These are phyloP conservation scores for Termitomyces sp. DNA, from an alignment of 768 basidiomycete genomes.

Conservation along the genomic window DNA sequence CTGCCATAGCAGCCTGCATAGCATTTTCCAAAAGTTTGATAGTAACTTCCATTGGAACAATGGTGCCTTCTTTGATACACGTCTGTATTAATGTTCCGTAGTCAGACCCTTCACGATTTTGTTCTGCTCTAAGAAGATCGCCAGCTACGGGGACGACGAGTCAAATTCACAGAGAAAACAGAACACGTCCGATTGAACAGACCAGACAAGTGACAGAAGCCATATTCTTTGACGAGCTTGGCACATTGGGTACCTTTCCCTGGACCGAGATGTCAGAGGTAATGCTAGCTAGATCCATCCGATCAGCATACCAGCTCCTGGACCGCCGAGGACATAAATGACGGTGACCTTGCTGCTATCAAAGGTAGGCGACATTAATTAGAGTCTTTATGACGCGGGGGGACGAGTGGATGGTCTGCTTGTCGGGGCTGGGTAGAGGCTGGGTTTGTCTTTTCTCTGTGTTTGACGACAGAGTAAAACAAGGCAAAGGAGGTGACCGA, in stretches of 20 bases:
- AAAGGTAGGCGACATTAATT: constrained; percentile 48
- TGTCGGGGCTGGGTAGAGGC: constrained; percentile 57
- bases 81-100: constrained; percentile 82
- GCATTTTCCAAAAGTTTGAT: constrained; percentile 93
- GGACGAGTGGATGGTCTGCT: constrained; percentile 61
- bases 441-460: constrained; percentile 51
- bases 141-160: constrained; percentile 55
- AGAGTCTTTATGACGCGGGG: constrained; percentile 44
- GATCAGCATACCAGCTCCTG: constrained; percentile 71
- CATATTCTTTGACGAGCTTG: constrained; percentile 75
- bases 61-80: constrained; percentile 86
- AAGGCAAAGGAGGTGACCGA: constrained; percentile 48
- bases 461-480: constrained; percentile 52
- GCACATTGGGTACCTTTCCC: constrained; percentile 97
- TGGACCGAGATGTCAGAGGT: constrained; percentile 23
- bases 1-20: constrained; percentile 60
- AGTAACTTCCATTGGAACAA: constrained; percentile 97
- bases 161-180: not conserved
- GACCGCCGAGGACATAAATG: constrained; percentile 94
- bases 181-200: constrained; percentile 14
- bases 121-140: constrained; percentile 95
- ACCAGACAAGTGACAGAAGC: constrained; percentile 94
- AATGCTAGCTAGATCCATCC: constrained; percentile 1
- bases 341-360: constrained; percentile 74
- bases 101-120: constrained; percentile 76